Evolutionary conservation across 306 rosid genomes (phyloP), one percentile per base, ranked within the genome.

Genomic region (Sindora glabra): DNA sequence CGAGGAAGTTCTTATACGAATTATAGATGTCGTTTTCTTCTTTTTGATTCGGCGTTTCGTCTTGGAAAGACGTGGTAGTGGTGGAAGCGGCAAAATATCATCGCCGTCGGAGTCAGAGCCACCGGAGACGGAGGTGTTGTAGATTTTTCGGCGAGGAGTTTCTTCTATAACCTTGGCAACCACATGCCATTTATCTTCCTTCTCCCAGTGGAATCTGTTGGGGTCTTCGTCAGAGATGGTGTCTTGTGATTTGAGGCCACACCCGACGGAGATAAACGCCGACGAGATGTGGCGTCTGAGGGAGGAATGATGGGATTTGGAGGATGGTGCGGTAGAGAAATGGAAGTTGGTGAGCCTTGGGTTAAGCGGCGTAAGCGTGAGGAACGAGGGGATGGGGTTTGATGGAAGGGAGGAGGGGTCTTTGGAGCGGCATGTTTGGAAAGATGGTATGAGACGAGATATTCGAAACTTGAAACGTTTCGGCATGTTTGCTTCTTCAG

Each of bases 1-100:
- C 0, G 87, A 80, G 30, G 90, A 84, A 3, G 82, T 75, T 76
- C 90, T 80, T 62, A 66, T 42, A 14, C 87, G 77, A 67, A 72
- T 10, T 24, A 73, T 62, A 0, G 56, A 0, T 4, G 72, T 19
- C 37, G 68, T 48, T 54, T 47, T 76, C 63, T 68, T 74, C 61
- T 66, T 84, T 54, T 37, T 62, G 22, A 24, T 55, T 3, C 74
- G 66, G 18, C 64, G 76, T 25, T 70, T 70, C 59, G 62, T 74
- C 59, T 57, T 70, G 57, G 60, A 69, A 2, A 10, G 34, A 0
- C 74, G 68, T 2, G 72, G 65, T 5, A 74, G 73, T 1, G 75
- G 82, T 0, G 68, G 64, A 5, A 65, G 59, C 4, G 80, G 44
- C 1, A 58, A 40, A 39, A 67, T 18, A 61, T 41, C 72, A 22